Base-by-base conservation (phyloP, 2,329 filamentous ascomycete species). In the Fusarium succisae region DNA sequence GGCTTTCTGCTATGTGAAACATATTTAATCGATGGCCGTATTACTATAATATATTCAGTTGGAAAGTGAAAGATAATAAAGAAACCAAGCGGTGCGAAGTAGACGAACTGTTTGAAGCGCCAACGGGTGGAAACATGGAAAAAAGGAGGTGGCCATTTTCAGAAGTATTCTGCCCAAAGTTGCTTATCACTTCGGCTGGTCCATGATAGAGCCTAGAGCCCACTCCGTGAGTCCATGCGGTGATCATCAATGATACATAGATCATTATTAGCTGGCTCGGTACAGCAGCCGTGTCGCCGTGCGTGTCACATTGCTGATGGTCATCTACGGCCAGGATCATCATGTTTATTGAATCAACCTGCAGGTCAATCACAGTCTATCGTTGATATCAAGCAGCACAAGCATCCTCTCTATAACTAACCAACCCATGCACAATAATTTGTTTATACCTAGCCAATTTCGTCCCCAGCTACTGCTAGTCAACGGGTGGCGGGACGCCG, bases 81-180 rank as follows among this genome's bases (percentile, higher is more conserved):
- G 39, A 59, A 66, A 65, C 68, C 58, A 69, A 50, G 59, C 35
- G 44, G 32, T 55, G 45, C 38, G 22, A 60, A n/a, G n/a, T 30
- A 17, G 37, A 58, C 32, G 20, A 60, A 32, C 41, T 56, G 22
- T 57, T 47, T 65, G 43, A 35, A 58, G 70, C 24, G 24, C 35
- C 26, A 28, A 28, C 20, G 63, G 53, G 63, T 69, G 60, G 54
- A 45, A 66, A 69, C 44, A 26, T 48, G 47, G 13, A 72, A 77
- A 77, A 77, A 75, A 74, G 76, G 76, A 75, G 69, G 69, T 58
- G 65, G 60, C 63, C 73, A 75, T 55, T 63, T 55, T 60, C 44
- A 68, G 32, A 26, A 11, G 11, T 51, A 35, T 30, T 35, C 66
- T 24, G 38, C 53, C 47, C 69, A 50, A 44, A 24, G 38, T 41